Percentiles rank a stretch among this genome's conserved stretches.
phyloP scores from a whole-genome alignment of 257 asterid species.

The Nemophila menziesii region DNA sequence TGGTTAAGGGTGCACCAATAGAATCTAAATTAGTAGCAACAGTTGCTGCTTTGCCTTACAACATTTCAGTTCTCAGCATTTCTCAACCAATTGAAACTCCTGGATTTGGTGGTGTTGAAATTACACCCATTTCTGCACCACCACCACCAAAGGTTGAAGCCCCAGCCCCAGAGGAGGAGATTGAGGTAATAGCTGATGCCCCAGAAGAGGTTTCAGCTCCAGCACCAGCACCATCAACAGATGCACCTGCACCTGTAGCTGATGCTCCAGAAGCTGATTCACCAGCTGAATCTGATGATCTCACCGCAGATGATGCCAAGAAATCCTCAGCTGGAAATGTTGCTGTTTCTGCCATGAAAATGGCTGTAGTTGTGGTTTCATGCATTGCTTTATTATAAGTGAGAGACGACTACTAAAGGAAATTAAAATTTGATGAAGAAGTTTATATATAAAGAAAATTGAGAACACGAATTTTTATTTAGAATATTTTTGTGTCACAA shows the following conservation, averaged over 20 bases:
- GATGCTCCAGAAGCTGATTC: not conserved
- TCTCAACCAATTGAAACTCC: constrained; percentile 39
- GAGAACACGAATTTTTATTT: no score
- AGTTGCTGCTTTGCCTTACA: constrained; percentile 38
- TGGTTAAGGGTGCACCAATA: constrained; percentile 26
- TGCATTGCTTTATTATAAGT: not conserved
- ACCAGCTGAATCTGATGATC: not conserved
- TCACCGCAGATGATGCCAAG: not conserved
- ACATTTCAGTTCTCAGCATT: constrained; percentile 46
- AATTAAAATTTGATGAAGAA: no score
- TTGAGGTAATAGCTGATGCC: constrained; percentile 7
- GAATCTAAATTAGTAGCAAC: constrained; percentile 21
- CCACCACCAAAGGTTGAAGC: constrained; percentile 12
- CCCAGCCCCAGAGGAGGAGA: constrained; percentile 13
- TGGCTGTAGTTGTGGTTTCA: not conserved
- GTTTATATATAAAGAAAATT: no score
- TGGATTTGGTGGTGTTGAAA: constrained; percentile 43
- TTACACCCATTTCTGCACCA: constrained; percentile 22
- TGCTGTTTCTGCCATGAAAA: not conserved
- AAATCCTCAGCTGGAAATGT: constrained; percentile 1
- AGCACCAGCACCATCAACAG: not conserved
- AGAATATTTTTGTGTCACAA: no score
- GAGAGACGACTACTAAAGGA: no score
- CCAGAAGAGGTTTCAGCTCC: constrained; percentile 5
- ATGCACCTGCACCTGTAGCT: not conserved